Percentiles rank a stretch among this genome's conserved stretches.
Conservation (phyloP, 2,329 filamentous ascomycete species). For the Cladobotryum protrusum region DNA sequence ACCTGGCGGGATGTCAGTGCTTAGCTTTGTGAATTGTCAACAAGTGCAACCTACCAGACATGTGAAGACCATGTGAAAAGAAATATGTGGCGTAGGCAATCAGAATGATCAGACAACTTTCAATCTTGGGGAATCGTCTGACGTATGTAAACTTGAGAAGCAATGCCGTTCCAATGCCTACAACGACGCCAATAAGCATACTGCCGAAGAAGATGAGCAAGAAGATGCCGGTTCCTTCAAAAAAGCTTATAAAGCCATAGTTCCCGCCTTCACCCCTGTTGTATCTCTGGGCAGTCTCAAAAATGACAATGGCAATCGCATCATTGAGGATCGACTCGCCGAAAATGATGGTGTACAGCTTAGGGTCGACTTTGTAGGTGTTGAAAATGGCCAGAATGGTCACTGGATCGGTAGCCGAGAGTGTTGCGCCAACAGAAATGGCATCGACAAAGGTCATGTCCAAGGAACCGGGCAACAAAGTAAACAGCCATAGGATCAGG, state of each 20-base stretch:
- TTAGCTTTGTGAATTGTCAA: neutral
- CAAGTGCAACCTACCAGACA: constrained; percentile 68
- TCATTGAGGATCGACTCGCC: constrained; percentile 98
- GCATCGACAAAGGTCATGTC: constrained; percentile 90
- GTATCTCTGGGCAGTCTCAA: constrained; percentile 94
- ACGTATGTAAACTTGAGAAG: constrained; percentile 93
- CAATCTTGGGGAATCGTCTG: constrained; percentile 87
- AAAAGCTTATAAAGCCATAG: constrained; percentile 72
- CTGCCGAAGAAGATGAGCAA: constrained; percentile 94
- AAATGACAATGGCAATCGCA: constrained; percentile 95
- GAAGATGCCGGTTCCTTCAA: constrained; percentile 92
- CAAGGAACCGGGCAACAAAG: constrained; percentile 74
- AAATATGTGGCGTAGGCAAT: constrained; percentile 97
- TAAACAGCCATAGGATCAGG: constrained; percentile 82
- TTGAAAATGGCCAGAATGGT: constrained; percentile 99
- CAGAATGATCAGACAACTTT: constrained; percentile 88
- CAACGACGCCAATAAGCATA: constrained; percentile 77
- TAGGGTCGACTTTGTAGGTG: constrained; percentile 97
- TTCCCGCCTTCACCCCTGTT: constrained; percentile 66
- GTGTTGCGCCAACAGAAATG: constrained; percentile 90
- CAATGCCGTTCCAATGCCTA: constrained; percentile 82
- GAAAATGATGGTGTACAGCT: constrained; percentile 97
- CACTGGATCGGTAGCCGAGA: constrained; percentile 94
- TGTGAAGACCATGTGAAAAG: constrained; percentile 89
- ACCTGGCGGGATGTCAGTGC: constrained; percentile 43